Evolutionary conservation across 1,139 yeast genomes (phyloP), one percentile per base, ranked within the genome.

Genomic region (Scheffersomyces illinoinensis): DNA sequence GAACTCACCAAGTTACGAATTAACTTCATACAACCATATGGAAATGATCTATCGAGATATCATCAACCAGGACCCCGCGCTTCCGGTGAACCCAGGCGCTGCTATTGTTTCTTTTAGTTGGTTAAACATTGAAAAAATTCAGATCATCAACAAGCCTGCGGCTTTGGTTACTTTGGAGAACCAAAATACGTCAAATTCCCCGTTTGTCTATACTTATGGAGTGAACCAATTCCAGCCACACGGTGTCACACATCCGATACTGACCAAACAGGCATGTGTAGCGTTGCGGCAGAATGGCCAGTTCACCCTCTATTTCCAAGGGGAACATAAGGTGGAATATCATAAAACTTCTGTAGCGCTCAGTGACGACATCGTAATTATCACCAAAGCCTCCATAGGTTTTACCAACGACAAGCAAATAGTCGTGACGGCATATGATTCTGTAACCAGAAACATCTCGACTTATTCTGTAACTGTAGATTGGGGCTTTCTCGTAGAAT

Each of bases 201-300:
- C 71, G 19, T 62, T 71, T 53, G 62, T 71, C 7, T 87, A 84
- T 67, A 71, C 75, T 6, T 89, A 88, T 67, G 83, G 84, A 1
- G 87, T 88, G 1, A 81, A 79, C 54, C 93, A 87, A 67, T 78
- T 79, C 61, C 84, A 81, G 62, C 82, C 91, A 0, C 76, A 77
- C 58, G 92, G 93, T 1, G 84, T 88, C 0, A 76, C 86, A 59
- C 96, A 91, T 68, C 96, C 97, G 0, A 75, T 86, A 18, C 73
- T 82, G 5, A 82, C 89, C 5, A 89, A 88, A 64, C 91, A 90
- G 64, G 96, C 95, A 1, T 87, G 93, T 66, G 73, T 90, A 47
- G 86, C 86, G 0, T 75, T 91, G 47, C 79, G 96, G 53, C 79
- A 82, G 58, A 85, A 87, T 64, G 97, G 96, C 1, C 78, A 79